Evolutionary conservation across 495 filamentous ascomycete species (phyloP), one percentile per base, ranked within the genome.

Genomic region (Aspergillus conjunctus): DNA sequence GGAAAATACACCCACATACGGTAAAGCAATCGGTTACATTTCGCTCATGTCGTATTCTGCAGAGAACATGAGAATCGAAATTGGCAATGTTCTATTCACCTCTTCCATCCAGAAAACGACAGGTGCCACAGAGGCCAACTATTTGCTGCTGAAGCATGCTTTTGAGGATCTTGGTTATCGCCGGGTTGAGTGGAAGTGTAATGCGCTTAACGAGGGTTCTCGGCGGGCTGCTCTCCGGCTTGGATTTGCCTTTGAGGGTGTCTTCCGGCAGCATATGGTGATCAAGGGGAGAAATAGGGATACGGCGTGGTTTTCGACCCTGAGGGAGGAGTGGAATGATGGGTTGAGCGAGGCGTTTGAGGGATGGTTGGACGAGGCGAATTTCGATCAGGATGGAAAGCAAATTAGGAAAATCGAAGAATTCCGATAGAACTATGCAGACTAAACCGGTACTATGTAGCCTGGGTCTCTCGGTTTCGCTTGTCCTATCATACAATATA

Each of bases 151-250:
- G 3, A 67, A 69, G 18, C 67, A 80, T 33, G 70, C 71, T 1
- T 81, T 87, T 58, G 75, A 81, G 18, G 73, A 77, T 8, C 63
- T 85, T n/a, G 76, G 78, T 0, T 85, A 80, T 59, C 64, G 77
- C 32, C 75, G 85, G 18, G 75, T 83, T 20, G 83, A 86, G 67
- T 87, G 85, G 84, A 86, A 86, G 61, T 82, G 79, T 60, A 71
- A 86, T 65, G 43, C 70, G 30, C 67, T 80, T 6, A 86, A 87
- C 65, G 74, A 65, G 33, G 63, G 74, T 0, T 82, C 79, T 18
- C 70, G 65, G 33, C 73, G 70, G 6, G 82, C 83, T 3, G 85
- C 85, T 8, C 12, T 63, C 54, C 76, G 85, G 12, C 69, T 83
- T 15, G 84, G 85, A 1, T 85, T 85, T 62, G 68, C 51, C 14